phyloP scores from a whole-genome alignment of 768 basidiomycete genomes.

The Saitozyma podzolica region DNA sequence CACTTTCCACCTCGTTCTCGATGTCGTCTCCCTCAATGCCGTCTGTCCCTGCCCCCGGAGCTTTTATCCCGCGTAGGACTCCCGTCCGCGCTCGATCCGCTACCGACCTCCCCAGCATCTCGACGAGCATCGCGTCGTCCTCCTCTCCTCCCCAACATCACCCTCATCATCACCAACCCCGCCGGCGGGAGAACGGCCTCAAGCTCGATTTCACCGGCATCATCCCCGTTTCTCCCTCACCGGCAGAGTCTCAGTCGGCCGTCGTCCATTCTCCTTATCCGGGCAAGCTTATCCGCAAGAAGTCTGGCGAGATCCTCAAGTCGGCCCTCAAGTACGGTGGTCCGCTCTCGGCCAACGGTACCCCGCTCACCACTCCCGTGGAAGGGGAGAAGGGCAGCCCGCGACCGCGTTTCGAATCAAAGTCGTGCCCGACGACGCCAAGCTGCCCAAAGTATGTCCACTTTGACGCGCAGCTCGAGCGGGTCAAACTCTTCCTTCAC shows the following conservation, averaged over 20 bases:
- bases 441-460: conserved; percentile 77
- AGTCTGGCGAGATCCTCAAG: conserved; percentile 90
- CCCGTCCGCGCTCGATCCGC: conserved; percentile 19
- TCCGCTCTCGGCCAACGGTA: conserved; percentile 59
- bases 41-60: not conserved
- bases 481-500: conserved; percentile 89
- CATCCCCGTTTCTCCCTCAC: conserved; percentile 15
- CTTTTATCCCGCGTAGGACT: conserved; percentile 11
- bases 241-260: conserved; percentile 24
- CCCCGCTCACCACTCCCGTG: conserved; percentile 21
- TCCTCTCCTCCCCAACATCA: conserved; percentile 8
- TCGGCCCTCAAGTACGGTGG: conserved; percentile 74
- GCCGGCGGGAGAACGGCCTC: conserved; percentile 44
- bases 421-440: conserved; percentile 79
- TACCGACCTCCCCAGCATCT: conserved; percentile 15
- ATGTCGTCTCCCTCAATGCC: conserved; percentile 6
- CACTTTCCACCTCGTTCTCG: conserved; percentile 2
- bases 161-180: conserved; percentile 16
- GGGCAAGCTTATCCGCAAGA: conserved; percentile 69
- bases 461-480: conserved; percentile 87
- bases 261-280: conserved; percentile 45
- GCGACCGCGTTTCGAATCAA: conserved; percentile 51
- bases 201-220: conserved; percentile 50
- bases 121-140: conserved; percentile 4
- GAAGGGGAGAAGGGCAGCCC: conserved; percentile 3